Base-by-base conservation (phyloP, 1,284 basidiomycete species). In the Cutaneotrichosporon sp. region DNA sequence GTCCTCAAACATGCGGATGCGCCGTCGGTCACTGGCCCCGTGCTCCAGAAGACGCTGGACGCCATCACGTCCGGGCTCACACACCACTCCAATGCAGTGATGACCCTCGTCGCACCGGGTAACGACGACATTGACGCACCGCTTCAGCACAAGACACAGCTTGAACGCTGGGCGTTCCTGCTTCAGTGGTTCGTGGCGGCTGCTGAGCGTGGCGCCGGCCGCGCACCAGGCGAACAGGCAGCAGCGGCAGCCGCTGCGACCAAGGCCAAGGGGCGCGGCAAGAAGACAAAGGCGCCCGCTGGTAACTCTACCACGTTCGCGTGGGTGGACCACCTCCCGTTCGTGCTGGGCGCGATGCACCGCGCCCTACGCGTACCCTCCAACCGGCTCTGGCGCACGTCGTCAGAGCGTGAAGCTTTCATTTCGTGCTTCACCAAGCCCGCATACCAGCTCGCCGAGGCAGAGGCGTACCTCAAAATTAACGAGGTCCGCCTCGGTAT, bases 91-190 rank as follows among this genome's bases (percentile, higher is more conserved):
- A 62, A 61, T 39, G 65, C 63, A 9, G 68, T 73, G 8, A 60
- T 72, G 57, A 46, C 54, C 4, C 51, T 60, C 21, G 50, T 54
- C 35, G 55, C 52, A 1, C 59, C 55, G 4, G 63, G 57, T 17
- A 56, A 63, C 48, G 84, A 84, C 18, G 86, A 89, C 50, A 83
- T 85, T 56, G 81, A 87, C 43, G 80, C 80, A 0, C 83, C 85
- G 55, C 77, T 82, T 60, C 71, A 79, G 0, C 89, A 91, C 74
- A 86, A 85, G 67, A 66, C 71, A 1, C 82, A 88, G 0, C 77
- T 96, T 46, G 92, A 96, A 71, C 84, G 87, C 78, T 94, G 89
- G 71, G 86, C 86, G 4, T 96, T 94, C 69, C 77, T 94, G 18
- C 73, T 94, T 8, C 80, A 85, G 60, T 94, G 90, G 90, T 90